Conservation (phyloP, 306 rosid genomes). For the Elaeagnus macrophylla region DNA sequence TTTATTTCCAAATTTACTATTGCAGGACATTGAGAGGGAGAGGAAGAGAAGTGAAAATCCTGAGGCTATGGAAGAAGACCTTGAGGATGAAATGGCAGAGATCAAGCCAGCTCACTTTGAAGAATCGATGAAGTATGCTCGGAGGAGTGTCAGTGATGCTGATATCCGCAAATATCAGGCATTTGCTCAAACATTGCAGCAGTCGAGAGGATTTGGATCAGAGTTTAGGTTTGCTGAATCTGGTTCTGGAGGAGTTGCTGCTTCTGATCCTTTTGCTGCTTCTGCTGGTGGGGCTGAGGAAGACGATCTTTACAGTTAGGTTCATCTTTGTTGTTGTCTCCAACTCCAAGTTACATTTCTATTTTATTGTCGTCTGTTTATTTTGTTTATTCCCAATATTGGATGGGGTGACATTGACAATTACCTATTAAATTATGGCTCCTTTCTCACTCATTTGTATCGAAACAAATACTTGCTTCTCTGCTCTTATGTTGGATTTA, state of each 20-base stretch:
- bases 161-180: conserved; percentile 98
- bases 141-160: conserved; percentile 93
- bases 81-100: conserved; percentile 80
- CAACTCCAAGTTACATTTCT: conserved; percentile 19
- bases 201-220: conserved; percentile 87
- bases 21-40: conserved; percentile 87
- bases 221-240: conserved; percentile 79
- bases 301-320: conserved; percentile 87
- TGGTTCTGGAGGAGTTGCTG: conserved; percentile 26
- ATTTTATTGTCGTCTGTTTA: not conserved
- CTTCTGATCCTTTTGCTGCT: conserved; percentile 67
- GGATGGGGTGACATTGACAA: conserved; percentile 2
- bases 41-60: conserved; percentile 79
- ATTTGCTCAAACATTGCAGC: conserved; percentile 96
- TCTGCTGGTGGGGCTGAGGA: conserved; percentile 78
- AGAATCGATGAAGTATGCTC: conserved; percentile 94
- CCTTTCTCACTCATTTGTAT: not conserved
- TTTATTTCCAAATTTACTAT: not conserved
- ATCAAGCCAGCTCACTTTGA: conserved; percentile 94
- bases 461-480: too few relatives aligned
- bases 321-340: conserved; percentile 2
- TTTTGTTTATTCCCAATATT: conserved; percentile 3
- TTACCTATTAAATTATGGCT: not conserved
- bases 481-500: too few relatives aligned
- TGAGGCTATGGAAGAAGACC: conserved; percentile 93